Conservation (phyloP, 2,329 filamentous ascomycete genomes). For the Ilyonectria destructans region DNA sequence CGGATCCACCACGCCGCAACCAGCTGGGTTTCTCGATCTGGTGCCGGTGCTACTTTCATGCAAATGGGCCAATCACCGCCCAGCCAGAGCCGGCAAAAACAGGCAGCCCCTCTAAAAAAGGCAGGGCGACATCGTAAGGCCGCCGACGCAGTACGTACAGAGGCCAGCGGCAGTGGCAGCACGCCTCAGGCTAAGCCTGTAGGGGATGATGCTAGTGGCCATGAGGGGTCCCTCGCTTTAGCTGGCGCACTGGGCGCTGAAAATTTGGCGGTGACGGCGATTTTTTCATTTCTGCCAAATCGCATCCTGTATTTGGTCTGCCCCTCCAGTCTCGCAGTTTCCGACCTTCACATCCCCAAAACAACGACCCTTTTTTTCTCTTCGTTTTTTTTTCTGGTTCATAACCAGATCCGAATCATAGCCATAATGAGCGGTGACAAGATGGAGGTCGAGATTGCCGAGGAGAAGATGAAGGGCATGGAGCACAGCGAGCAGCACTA, state of each 20-base stretch:
- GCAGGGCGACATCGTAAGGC: background rate
- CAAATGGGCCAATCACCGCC: background rate
- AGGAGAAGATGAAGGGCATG: constrained; percentile 79
- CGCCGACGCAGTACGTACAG: no score
- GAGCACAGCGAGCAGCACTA: constrained; percentile 98
- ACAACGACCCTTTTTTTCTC: constrained; percentile 1
- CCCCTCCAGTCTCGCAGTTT: constrained; percentile 29
- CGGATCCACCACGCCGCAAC: constrained; percentile 10
- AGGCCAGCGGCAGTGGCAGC: background rate
- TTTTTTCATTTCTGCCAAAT: constrained; percentile 53
- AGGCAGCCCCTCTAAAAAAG: constrained; percentile 1
- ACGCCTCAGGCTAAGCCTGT: background rate
- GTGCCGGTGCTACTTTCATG: constrained; percentile 1
- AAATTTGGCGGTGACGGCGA: constrained; percentile 51
- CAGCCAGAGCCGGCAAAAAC: background rate
- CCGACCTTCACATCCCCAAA: constrained; percentile 5
- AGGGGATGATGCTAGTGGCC: constrained; percentile 13
- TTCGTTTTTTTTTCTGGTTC: constrained; percentile 9
- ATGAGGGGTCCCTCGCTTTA: constrained; percentile 5
- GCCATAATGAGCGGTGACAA: constrained; percentile 65
- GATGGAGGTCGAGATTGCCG: constrained; percentile 74
- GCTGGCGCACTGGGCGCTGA: constrained; percentile 27
- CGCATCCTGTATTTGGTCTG: constrained; percentile 38
- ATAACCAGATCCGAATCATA: constrained; percentile 9
- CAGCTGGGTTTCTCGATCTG: constrained; percentile 1